Base-by-base conservation (phyloP, 2,329 filamentous ascomycete species). In the Aspergillus persii region DNA sequence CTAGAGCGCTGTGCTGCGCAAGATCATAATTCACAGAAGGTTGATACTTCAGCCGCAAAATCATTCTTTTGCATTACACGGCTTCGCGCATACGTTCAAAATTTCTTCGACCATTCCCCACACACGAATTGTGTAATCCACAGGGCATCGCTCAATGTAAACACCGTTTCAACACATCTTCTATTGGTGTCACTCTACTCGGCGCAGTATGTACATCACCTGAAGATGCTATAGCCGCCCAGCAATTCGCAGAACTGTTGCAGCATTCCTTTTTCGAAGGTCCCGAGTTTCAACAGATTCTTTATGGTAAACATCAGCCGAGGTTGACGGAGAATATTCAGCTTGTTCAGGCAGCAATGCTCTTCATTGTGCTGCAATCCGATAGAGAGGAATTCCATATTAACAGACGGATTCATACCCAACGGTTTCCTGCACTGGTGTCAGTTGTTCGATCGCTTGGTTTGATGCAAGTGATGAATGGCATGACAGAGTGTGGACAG, bases 101-200 rank as follows among this genome's bases (percentile, higher is more conserved):
- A 27, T 3, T 55, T 55, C 26, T 55, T 55, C 26, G 53, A 55
- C 4, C 46, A 30, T 6, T 26, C 29, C 26, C 39, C 46, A 8
- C 46, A 47, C n/a, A 49, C 18, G 8, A 49, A 48, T n/a, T 44
- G 39, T 5, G 11, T 55, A 9, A 39, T 55, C 15, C 30, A 49
- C 27, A 49, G 29, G 26, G 44, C 53, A 5, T 55, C 41, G 29
- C 49, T 55, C 15, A 55, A 55, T 36, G 12, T 55, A 18, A 55
- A 55, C 8, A 49, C 41, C 4, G 9, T n/a, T 6, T 55, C 53
- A 4, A 26, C 29, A 8, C n/a, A 48, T 18, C 29, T 55, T 12
- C 26, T 49, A 3, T 44, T 55, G 8, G 53, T 29, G 26, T 55
- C 29, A 4, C n/a, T 8, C 30, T 55, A 27, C 26, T 49, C 12